Conservation (phyloP, 192 early-diverging fungal genomes). For the Backusella tarrabulga region DNA sequence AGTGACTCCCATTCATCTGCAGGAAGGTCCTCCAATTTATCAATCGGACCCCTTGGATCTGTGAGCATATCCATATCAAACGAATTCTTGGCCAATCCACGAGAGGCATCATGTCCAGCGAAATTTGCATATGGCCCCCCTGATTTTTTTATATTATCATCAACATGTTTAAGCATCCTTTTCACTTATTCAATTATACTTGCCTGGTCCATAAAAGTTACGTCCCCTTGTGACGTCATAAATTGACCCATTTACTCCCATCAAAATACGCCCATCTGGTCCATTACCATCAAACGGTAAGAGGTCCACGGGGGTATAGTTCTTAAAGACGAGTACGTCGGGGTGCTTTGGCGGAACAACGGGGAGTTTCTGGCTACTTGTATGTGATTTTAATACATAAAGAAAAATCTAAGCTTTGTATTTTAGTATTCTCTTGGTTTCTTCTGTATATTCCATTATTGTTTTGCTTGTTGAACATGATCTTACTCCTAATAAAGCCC, state of each 20-base stretch:
- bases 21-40: slow-evolving; percentile 73
- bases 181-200: neutral
- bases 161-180: neutral
- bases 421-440: neutral
- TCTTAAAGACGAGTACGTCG: slow-evolving; percentile 59
- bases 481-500: slow-evolving; percentile 53
- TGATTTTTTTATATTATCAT: slow-evolving; percentile 15
- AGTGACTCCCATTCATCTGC: slow-evolving; percentile 72
- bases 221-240: slow-evolving; percentile 87
- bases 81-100: slow-evolving; percentile 86
- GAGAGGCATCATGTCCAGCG: slow-evolving; percentile 93
- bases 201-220: slow-evolving; percentile 91
- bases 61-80: slow-evolving; percentile 77
- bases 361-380: slow-evolving; percentile 22
- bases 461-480: neutral
- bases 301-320: slow-evolving; percentile 83
- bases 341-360: slow-evolving; percentile 39
- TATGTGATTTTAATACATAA: slow-evolving; percentile 52
- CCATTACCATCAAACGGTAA: slow-evolving; percentile 68
- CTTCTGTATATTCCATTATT: neutral
- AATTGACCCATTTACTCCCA: slow-evolving; percentile 82
- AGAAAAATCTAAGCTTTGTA: slow-evolving; percentile 26
- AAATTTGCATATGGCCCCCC: slow-evolving; percentile 93
- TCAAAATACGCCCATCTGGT: slow-evolving; percentile 64
- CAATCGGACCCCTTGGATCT: slow-evolving; percentile 68